phyloP scores from a whole-genome alignment of 2,329 filamentous ascomycete species.

The Huntiella decipiens region DNA sequence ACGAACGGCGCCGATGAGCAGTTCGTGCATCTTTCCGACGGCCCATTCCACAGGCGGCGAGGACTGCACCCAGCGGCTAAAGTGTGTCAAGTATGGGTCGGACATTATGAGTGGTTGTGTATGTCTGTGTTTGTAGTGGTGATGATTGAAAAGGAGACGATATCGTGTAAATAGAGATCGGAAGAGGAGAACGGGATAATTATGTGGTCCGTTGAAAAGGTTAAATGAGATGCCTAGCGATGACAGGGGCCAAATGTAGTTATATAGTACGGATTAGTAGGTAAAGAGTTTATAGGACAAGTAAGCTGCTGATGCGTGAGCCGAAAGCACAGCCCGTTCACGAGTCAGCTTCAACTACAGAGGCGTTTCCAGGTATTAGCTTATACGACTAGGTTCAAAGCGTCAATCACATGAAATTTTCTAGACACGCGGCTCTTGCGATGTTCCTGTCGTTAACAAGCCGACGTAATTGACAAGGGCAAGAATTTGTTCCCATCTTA shows the following conservation, averaged over 20 bases:
- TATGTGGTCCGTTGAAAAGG: too few species aligned
- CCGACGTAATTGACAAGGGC: neutral
- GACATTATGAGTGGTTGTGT: conserved; percentile 24
- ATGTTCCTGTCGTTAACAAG: too few species aligned
- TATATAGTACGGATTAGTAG: too few species aligned
- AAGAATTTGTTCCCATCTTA: neutral
- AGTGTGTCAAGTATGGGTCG: conserved; percentile 30
- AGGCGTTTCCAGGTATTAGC: too few species aligned
- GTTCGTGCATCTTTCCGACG: conserved; percentile 57
- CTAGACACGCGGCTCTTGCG: conserved; percentile 1
- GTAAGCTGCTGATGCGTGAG: too few species aligned
- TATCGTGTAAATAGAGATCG: too few species aligned
- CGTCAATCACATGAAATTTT: conserved; percentile 6
- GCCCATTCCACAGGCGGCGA: conserved; percentile 86
- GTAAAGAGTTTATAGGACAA: too few species aligned
- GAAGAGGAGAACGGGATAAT: too few species aligned
- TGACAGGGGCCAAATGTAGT: too few species aligned
- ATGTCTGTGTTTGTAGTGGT: neutral
- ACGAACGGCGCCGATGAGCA: conserved; percentile 71
- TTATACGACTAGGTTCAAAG: neutral
- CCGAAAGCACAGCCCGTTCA: too few species aligned
- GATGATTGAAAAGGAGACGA: neutral
- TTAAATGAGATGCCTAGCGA: too few species aligned
- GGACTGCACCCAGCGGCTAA: conserved; percentile 53
- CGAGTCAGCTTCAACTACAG: too few species aligned